Conservation (phyloP, 306 rosid species). For the Sechiopsis laciniata region DNA sequence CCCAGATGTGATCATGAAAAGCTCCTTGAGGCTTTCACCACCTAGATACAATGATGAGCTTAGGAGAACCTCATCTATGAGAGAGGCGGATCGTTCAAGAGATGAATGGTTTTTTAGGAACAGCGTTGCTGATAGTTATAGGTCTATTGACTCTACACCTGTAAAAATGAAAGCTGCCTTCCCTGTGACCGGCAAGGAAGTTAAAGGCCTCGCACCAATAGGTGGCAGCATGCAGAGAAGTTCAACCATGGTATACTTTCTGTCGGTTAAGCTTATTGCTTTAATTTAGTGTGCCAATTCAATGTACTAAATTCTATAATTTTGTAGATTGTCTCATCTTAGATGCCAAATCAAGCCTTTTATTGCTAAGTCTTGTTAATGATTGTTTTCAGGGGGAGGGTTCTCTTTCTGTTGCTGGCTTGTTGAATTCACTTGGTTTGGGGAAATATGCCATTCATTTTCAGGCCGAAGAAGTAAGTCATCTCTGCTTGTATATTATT, state of each 20-base stretch:
- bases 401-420: conserved; percentile 39
- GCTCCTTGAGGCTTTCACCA: conserved; percentile 30
- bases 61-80: conserved; percentile 28
- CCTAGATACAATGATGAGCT: conserved; percentile 29
- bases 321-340: conserved; percentile 8
- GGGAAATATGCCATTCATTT: conserved; percentile 47
- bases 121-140: conserved; percentile 29
- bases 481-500: not conserved
- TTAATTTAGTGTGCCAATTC: conserved; percentile 11
- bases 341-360: not conserved
- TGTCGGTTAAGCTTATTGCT: not conserved
- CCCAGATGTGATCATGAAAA: conserved; percentile 28
- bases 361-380: not conserved
- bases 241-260: conserved; percentile 31
- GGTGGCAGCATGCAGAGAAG: conserved; percentile 28
- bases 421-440: conserved; percentile 54
- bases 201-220: conserved; percentile 28
- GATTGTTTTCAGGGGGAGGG: conserved; percentile 34
- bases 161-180: conserved; percentile 25
- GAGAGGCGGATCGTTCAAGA: conserved; percentile 31
- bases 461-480: conserved; percentile 61
- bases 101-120: conserved; percentile 30
- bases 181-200: conserved; percentile 32
- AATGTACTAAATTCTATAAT: not conserved
- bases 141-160: conserved; percentile 28